phyloP scores from a whole-genome alignment of 2,329 filamentous ascomycete species.

The Cladosporium oxysporum region DNA sequence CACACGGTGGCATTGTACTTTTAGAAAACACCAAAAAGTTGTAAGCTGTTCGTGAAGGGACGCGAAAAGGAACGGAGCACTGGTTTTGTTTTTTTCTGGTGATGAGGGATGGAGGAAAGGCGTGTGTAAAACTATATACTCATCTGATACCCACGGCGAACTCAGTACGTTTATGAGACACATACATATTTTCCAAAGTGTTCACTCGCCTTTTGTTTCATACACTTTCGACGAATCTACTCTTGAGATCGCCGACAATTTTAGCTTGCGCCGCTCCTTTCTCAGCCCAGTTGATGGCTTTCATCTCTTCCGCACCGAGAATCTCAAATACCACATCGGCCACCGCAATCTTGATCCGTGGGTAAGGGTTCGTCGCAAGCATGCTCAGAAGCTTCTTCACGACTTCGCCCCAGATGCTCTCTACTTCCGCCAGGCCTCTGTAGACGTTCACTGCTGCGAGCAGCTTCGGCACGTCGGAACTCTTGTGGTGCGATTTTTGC shows the following conservation, averaged over 20 bases:
- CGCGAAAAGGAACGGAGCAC: background rate
- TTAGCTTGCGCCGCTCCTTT: slow-evolving; percentile 13
- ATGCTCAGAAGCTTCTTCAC: slow-evolving; percentile 70
- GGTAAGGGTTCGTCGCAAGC: slow-evolving; percentile 75
- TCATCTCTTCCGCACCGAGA: slow-evolving; percentile 36
- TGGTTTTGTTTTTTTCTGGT: background rate
- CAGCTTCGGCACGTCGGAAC: slow-evolving; percentile 77
- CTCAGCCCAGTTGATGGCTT: slow-evolving; percentile 28
- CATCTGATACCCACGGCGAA: slow-evolving; percentile 16
- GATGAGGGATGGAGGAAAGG: background rate
- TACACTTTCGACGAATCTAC: background rate
- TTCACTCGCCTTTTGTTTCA: background rate
- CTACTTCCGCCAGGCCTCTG: slow-evolving; percentile 63
- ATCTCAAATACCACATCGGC: slow-evolving; percentile 46
- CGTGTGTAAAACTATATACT: slow-evolving; percentile 14
- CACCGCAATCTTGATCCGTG: slow-evolving; percentile 59
- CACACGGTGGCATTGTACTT: slow-evolving; percentile 1
- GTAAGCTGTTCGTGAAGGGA: background rate
- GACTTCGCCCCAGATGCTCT: slow-evolving; percentile 56
- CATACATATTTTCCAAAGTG: too few relatives aligned
- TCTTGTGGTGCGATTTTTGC: slow-evolving; percentile 81
- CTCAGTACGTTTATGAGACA: background rate
- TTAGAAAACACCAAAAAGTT: background rate
- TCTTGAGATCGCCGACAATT: background rate
- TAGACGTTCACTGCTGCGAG: slow-evolving; percentile 81